Conservation (phyloP, 1,284 basidiomycete species). For the Fomitopsis betulina region DNA sequence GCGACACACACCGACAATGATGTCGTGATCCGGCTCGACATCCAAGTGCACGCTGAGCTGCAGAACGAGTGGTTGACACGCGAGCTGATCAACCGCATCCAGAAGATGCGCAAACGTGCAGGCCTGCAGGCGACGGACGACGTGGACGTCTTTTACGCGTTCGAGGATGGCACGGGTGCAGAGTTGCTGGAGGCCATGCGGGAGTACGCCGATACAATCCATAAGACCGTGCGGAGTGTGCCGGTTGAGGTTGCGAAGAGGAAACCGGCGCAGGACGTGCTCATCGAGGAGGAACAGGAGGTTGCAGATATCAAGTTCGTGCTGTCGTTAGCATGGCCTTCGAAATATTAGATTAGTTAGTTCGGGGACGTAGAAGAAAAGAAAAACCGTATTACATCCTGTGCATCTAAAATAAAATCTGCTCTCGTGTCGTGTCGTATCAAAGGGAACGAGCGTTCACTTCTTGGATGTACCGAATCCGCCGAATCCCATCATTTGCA, state of each 20-base stretch:
- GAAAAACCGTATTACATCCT: constrained; percentile 31
- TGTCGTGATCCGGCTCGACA: constrained; percentile 90
- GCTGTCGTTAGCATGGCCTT: constrained; percentile 55
- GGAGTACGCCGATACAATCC: constrained; percentile 70
- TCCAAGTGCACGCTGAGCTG: constrained; percentile 83
- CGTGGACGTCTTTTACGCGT: constrained; percentile 85
- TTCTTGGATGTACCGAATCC: constrained; percentile 86
- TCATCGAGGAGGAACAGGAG: constrained; percentile 87
- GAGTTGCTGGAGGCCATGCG: constrained; percentile 72
- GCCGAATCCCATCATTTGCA: constrained; percentile 88
- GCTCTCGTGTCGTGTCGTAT: constrained; percentile 3
- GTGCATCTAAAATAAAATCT: constrained; percentile 26
- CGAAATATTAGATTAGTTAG: constrained; percentile 11
- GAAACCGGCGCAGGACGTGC: constrained; percentile 42
- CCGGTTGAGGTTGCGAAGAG: constrained; percentile 60
- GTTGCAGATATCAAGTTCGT: constrained; percentile 79
- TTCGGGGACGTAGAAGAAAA: constrained; percentile 11
- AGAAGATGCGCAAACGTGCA: constrained; percentile 94
- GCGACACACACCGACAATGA: constrained; percentile 92
- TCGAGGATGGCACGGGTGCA: constrained; percentile 65
- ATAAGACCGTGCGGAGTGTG: constrained; percentile 72
- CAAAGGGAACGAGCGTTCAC: constrained; percentile 26
- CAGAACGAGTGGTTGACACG: constrained; percentile 87
- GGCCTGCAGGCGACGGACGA: constrained; percentile 95
- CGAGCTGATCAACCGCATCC: constrained; percentile 91